These are phyloP conservation scores for Aspergillus versicolor DNA, from an alignment of 2,329 filamentous ascomycete genomes.

Conservation along the genomic window DNA sequence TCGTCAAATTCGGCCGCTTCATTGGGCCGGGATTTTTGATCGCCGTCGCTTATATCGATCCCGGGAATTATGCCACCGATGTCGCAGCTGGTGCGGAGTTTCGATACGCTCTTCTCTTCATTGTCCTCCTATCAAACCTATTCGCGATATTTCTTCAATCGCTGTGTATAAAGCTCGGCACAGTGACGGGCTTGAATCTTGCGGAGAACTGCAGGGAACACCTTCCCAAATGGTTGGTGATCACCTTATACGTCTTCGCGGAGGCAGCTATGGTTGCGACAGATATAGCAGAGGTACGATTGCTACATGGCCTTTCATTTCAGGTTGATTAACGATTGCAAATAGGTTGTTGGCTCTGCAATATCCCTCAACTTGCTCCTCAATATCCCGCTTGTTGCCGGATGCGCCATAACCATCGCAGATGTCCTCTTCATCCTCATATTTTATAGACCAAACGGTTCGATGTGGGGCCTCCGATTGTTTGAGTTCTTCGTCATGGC, in stretches of 20 bases:
- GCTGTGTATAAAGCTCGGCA: slow-evolving; percentile 61
- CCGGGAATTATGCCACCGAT: slow-evolving; percentile 52
- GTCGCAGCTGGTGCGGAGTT: slow-evolving; percentile 48
- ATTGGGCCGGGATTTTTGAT: slow-evolving; percentile 50
- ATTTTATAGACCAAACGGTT: slow-evolving; percentile 55
- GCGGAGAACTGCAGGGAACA: slow-evolving; percentile 66
- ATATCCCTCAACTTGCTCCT: slow-evolving; percentile 57
- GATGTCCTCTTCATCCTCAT: slow-evolving; percentile 58
- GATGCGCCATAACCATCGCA: slow-evolving; percentile 57
- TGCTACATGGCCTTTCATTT: neutral
- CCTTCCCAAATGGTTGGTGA: slow-evolving; percentile 65
- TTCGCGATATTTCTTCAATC: slow-evolving; percentile 51
- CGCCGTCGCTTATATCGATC: slow-evolving; percentile 51
- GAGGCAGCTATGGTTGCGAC: slow-evolving; percentile 70
- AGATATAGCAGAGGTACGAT: slow-evolving; percentile 63
- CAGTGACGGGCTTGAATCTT: slow-evolving; percentile 66
- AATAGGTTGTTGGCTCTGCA: slow-evolving; percentile 56
- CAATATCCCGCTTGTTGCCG: slow-evolving; percentile 55
- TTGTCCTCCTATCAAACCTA: slow-evolving; percentile 49
- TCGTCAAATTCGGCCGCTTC: slow-evolving; percentile 45
- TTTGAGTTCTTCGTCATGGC: slow-evolving; percentile 57
- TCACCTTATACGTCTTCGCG: slow-evolving; percentile 60
- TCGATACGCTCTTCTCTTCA: slow-evolving; percentile 46
- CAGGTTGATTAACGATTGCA: neutral
- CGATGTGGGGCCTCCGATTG: slow-evolving; percentile 51